Percentiles rank a stretch among this genome's conserved stretches.
These are phyloP conservation scores for Pseudogymnoascus sp. DNA, from an alignment of 2,329 filamentous ascomycete genomes.

Conservation along the genomic window DNA sequence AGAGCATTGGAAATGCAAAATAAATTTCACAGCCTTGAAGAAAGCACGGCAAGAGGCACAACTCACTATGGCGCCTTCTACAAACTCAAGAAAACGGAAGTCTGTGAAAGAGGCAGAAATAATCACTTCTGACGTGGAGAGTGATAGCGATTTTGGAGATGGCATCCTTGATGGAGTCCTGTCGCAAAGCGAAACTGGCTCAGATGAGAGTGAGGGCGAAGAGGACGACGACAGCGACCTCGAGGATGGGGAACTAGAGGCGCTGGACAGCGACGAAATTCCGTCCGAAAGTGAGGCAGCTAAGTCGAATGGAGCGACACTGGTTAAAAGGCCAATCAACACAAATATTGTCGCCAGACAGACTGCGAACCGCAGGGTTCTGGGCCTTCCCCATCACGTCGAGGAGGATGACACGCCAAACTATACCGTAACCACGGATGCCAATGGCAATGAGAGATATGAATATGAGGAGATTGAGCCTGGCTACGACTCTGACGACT, in stretches of 20 bases:
- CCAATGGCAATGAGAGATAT: conserved; percentile 84
- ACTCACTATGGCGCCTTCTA: conserved; percentile 23
- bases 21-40: conserved; percentile 10
- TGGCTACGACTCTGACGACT: conserved; percentile 92
- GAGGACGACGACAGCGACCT: conserved; percentile 37
- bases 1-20: conserved; percentile 5
- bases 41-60: conserved; percentile 4
- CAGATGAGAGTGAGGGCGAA: conserved; percentile 42
- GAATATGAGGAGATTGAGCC: conserved; percentile 91
- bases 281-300: conserved; percentile 33
- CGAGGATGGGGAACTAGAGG: conserved; percentile 31
- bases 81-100: conserved; percentile 48
- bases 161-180: conserved; percentile 48
- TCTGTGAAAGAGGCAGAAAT: conserved; percentile 46
- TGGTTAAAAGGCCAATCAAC: conserved; percentile 8
- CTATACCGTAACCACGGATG: conserved; percentile 61
- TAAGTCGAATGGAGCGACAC: conserved; percentile 24
- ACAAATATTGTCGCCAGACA: conserved; percentile 25
- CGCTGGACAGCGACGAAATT: conserved; percentile 42
- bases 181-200: conserved; percentile 49
- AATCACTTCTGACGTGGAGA: conserved; percentile 40
- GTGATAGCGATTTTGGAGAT: conserved; percentile 52
- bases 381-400: not conserved
- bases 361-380: conserved; percentile 2
- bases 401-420: conserved; percentile 37